Conservation (phyloP, 768 basidiomycete genomes). For the Punctularia strigosozonata region DNA sequence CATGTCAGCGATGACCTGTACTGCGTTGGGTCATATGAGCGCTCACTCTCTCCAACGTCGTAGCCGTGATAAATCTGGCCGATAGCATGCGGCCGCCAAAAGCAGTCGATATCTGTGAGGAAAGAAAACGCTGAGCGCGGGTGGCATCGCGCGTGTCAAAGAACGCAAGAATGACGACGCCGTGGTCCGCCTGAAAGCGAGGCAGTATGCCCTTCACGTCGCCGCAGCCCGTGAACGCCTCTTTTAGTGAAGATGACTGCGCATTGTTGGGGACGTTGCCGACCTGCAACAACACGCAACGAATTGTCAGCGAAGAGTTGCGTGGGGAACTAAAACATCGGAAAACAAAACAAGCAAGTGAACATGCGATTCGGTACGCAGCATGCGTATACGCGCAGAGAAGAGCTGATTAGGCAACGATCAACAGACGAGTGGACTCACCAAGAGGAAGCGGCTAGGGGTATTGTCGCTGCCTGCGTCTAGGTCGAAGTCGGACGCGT, state of each 20-base stretch:
- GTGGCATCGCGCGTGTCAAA: conserved; percentile 46
- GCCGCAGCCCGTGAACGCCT: conserved; percentile 16
- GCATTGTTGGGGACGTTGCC: conserved; percentile 24
- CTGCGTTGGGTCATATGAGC: neutral
- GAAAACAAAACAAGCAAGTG: too few relatives aligned
- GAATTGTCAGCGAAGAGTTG: too few relatives aligned
- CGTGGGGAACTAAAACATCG: too few relatives aligned
- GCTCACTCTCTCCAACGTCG: neutral
- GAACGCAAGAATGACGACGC: conserved; percentile 47
- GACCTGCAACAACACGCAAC: too few relatives aligned
- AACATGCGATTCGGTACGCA: too few relatives aligned
- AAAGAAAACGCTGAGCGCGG: conserved; percentile 11
- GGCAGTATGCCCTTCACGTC: conserved; percentile 47
- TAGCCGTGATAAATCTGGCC: neutral
- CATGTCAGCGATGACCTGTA: conserved; percentile 1
- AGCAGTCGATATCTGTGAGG: neutral
- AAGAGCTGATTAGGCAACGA: too few relatives aligned
- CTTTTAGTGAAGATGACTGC: conserved; percentile 17
- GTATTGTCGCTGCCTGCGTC: too few relatives aligned
- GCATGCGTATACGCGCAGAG: too few relatives aligned
- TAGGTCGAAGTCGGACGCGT: too few relatives aligned
- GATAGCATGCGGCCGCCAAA: neutral
- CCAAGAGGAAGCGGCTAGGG: too few relatives aligned
- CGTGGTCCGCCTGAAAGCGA: conserved; percentile 36
- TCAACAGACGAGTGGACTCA: conserved; percentile 3